Base-by-base conservation (phyloP, 1,139 yeast species). In the Blastobotrys malaysiensis region DNA sequence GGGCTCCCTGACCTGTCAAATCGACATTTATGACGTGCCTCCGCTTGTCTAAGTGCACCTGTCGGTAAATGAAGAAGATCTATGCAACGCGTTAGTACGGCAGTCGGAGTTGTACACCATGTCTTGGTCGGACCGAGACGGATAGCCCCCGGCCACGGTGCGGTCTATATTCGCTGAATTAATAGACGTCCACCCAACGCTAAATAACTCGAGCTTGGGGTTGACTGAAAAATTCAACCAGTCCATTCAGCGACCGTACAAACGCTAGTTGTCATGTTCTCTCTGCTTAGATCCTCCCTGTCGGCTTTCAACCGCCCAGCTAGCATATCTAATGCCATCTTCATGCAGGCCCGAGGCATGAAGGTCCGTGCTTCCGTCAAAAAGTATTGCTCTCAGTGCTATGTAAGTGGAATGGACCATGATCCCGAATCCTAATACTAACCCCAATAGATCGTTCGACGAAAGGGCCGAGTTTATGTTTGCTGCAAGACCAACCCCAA, bases 381-480 rank as follows among this genome's bases (percentile, higher is more conserved):
- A 76, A 90, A 87, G 76, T 86, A 88, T 71, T 93, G 98, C 71
- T 79, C 84, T 52, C 95, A 89, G 68, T 93, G 99, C 70, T 91
- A 90, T 69, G 77, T 74, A 60, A 49, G 73, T 69, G 36, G 18
- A 16, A 36, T 19, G 7, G 45, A 3, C 36, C 36, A 31, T 13
- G 16, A 46, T 16, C 19, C 13, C 18, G 18, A 16, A 18, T 36
- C 18, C 22, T 11, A 43, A 21, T 13, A 24, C 46, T 46, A 24
- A 48, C 47, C 45, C 36, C 21, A 16, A n/a, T 50, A 72, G 75
- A 79, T 88, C 73, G 97, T 93, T 14, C 86, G 95, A 73, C 84
- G 98, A 73, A 91, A 90, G 73, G 98, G 98, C 43, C 79, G 95
- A 66, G 95, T 90, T 21, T 90, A 88, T 63, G 96, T 91, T 45